Percentiles rank a stretch among this genome's conserved stretches.
These are phyloP conservation scores for Penicillium brasilianum DNA, from an alignment of 2,329 filamentous ascomycete genomes.

Conservation along the genomic window DNA sequence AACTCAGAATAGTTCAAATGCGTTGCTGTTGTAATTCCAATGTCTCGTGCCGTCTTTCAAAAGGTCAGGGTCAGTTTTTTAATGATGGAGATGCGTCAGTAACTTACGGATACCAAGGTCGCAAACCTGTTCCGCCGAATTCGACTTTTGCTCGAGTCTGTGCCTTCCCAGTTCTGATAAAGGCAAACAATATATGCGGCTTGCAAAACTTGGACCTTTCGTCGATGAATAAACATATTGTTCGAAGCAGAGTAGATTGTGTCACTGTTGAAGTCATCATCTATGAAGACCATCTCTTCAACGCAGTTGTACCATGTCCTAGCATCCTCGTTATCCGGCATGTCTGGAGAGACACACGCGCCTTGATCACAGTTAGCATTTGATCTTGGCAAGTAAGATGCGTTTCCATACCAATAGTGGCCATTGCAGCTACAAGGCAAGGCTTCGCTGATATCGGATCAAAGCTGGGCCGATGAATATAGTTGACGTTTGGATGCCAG, in stretches of 20 bases:
- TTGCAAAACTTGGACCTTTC: conserved; percentile 44
- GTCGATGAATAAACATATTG: conserved; percentile 17
- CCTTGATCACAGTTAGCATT: conserved; percentile 14
- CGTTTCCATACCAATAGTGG: conserved; percentile 36
- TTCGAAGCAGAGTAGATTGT: conserved; percentile 20
- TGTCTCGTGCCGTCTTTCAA: conserved; percentile 37
- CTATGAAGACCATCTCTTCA: conserved; percentile 46
- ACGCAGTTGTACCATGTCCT: conserved; percentile 46
- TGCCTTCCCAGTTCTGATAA: conserved; percentile 49
- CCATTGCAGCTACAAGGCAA: conserved; percentile 43
- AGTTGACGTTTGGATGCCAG: conserved; percentile 47
- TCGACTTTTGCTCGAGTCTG: conserved; percentile 40
- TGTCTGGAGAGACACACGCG: conserved; percentile 39
- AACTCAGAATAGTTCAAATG: conserved; percentile 35
- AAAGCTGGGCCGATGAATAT: conserved; percentile 45
- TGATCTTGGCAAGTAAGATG: background rate
- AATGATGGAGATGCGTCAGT: too few species aligned
- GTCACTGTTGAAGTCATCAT: conserved; percentile 44
- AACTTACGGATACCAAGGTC: conserved; percentile 43
- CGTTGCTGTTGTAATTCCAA: conserved; percentile 35
- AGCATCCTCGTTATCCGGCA: conserved; percentile 38
- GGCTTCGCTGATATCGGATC: conserved; percentile 36
- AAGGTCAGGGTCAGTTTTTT: background rate
- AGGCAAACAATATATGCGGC: conserved; percentile 47
- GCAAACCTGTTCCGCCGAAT: conserved; percentile 45